These are phyloP conservation scores for Solanum corneliomulleri DNA, from an alignment of 257 asterid genomes.

Conservation along the genomic window DNA sequence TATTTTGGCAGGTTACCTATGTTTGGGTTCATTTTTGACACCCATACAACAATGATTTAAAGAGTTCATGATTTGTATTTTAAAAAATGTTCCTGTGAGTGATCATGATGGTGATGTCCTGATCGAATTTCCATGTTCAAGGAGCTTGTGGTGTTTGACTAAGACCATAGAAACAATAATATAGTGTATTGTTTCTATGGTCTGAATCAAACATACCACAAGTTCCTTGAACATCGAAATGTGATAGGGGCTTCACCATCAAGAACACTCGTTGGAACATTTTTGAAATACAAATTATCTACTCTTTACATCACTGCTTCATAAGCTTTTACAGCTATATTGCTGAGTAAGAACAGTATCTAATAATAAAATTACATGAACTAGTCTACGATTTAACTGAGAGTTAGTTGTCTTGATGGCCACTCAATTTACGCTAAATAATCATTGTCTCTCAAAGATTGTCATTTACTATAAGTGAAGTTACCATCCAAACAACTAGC, in stretches of 20 bases:
- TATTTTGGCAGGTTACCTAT: too few relatives aligned
- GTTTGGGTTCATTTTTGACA: too few relatives aligned
- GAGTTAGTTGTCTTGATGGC: not conserved
- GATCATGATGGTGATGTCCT: not conserved
- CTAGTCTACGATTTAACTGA: not conserved
- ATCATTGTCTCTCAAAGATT: too few relatives aligned
- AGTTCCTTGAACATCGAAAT: not conserved
- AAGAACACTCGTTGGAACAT: not conserved
- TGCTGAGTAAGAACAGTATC: slow-evolving; percentile 17
- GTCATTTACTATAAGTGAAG: too few relatives aligned
- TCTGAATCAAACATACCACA: not conserved
- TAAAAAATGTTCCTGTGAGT: not conserved
- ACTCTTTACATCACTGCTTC: slow-evolving; percentile 23
- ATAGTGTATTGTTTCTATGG: not conserved
- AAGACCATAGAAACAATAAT: not conserved
- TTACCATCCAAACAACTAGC: too few relatives aligned
- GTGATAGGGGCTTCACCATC: not conserved
- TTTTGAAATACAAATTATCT: slow-evolving; percentile 4
- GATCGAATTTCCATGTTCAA: not conserved
- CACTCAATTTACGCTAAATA: not conserved
- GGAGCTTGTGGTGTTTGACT: not conserved
- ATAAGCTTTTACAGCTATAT: slow-evolving; percentile 39
- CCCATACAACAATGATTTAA: slow-evolving; percentile 10
- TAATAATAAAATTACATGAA: not conserved
- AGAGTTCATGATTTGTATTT: slow-evolving; percentile 6